phyloP scores from a whole-genome alignment of 257 asterid genomes.

The Solanum chiquidenum region DNA sequence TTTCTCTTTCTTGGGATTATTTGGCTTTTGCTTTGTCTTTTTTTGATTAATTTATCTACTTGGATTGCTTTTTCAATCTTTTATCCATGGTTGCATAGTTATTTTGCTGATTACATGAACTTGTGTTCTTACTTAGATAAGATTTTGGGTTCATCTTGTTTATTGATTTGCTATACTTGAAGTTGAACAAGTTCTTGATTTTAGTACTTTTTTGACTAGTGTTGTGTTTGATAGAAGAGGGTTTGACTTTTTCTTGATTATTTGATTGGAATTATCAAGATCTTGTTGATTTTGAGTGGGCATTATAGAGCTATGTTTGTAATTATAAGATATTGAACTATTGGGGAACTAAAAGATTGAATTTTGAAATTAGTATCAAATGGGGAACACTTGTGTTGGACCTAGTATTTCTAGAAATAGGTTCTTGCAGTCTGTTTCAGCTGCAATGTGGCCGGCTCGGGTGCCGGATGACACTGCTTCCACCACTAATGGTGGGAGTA shows the following conservation, averaged over 20 bases:
- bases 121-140: neutral
- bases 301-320: neutral
- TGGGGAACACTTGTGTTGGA: conserved; percentile 97
- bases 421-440: conserved; percentile 78
- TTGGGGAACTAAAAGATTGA: neutral
- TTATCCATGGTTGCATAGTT: neutral
- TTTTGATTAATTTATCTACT: neutral
- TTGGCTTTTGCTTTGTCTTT: neutral
- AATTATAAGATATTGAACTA: neutral
- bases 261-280: neutral
- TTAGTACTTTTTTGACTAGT: neutral
- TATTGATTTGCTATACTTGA: neutral
- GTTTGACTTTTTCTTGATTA: neutral
- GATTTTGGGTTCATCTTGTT: neutral
- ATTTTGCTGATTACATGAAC: neutral
- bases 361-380: conserved; percentile 13
- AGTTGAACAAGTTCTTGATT: neutral
- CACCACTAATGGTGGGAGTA: conserved; percentile 36
- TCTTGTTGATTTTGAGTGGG: neutral
- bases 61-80: neutral
- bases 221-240: neutral
- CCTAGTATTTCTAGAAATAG: conserved; percentile 60
- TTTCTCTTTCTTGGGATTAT: neutral
- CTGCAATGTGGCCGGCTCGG: conserved; percentile 85
- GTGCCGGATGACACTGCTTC: conserved; percentile 29